Evolutionary conservation across 768 basidiomycete genomes (phyloP), one percentile per base, ranked within the genome.

Genomic region (Leccinum uliginosum): DNA sequence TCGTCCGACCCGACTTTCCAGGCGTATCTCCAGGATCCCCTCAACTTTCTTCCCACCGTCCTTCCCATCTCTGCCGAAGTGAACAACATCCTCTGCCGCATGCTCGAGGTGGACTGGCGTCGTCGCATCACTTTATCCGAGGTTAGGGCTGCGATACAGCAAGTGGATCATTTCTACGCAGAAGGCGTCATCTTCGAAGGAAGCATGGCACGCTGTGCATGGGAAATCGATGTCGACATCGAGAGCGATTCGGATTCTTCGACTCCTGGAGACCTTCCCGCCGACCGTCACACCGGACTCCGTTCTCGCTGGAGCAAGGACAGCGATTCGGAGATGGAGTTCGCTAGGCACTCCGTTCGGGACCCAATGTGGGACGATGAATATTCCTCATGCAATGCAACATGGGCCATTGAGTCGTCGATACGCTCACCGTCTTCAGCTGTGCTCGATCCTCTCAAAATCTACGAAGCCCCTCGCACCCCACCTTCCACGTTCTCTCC

Each of bases 1-100:
- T 68, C 75, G 1, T 78, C 85, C 43, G 96, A 98, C 73, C 86
- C 89, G 59, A 94, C 92, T 3, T 99, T 94, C 79, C 83, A 87
- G 63, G 88, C 89, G 1, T 99, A 91, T 72, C 79, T 91, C 55
- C 83, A 82, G 61, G 83, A 91, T 62, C 89, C 90, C 32, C 59
- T 68, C 14, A 80, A 83, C 60, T 96, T 96, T 77, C 83, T 98
- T n/a, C 86, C 86, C 24, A 83, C 83, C 50, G 88, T 91, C 65
- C 84, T 93, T 26, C 92, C 92, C 12, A 85, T 95, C 59, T 93
- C 91, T 6, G 66, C 74, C 4, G 82, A 86, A 63, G 77, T 87
- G 51, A 91, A 93, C 75, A 77, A 79, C 35, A 78, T 94, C 51
- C 81, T 95, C 44, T 80, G 84, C 50, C 83, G 83, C 55, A 83